These are phyloP conservation scores for Cryptosporidium muris DNA, from an alignment of 169 alveolate genomes.

Conservation along the genomic window DNA sequence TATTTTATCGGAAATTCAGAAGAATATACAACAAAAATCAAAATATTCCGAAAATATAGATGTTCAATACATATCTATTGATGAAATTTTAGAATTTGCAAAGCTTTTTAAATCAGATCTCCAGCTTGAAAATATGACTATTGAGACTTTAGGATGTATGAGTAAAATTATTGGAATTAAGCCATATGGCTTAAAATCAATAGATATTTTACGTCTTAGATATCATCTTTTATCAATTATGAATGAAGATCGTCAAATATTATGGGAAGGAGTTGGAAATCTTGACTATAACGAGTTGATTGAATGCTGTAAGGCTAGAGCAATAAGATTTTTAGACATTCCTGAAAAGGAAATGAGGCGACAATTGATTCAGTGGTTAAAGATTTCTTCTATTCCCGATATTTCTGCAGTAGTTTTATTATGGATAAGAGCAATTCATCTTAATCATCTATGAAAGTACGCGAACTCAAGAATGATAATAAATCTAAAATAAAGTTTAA, in stretches of 20 bases:
- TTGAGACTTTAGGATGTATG: conserved; percentile 81
- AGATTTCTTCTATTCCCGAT: neutral
- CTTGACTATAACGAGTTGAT: neutral
- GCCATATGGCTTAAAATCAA: neutral
- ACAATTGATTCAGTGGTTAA: neutral
- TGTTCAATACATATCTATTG: too few species aligned
- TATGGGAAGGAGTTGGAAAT: conserved; percentile 15
- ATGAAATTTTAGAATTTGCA: conserved; percentile 78
- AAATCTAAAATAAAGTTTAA: too few species aligned
- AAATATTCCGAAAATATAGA: too few species aligned
- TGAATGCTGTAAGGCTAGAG: too few species aligned
- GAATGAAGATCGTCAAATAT: conserved; percentile 23
- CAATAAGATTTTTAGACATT: neutral
- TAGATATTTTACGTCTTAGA: neutral
- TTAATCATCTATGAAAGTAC: too few species aligned
- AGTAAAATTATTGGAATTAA: neutral
- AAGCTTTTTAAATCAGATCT: conserved; percentile 84
- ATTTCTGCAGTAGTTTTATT: too few species aligned
- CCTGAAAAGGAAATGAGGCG: neutral
- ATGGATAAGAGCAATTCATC: too few species aligned
- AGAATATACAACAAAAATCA: conserved; percentile 67
- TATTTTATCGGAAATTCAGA: conserved; percentile 83
- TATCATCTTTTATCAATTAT: conserved; percentile 6
- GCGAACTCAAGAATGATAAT: too few species aligned
- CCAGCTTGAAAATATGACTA: conserved; percentile 84